A percentile compares a stretch with the other conserved stretches of the same genome.
Evolutionary conservation across 2,329 filamentous ascomycete species (phyloP).

Genomic region (Ophiocordyceps robertsii): DNA sequence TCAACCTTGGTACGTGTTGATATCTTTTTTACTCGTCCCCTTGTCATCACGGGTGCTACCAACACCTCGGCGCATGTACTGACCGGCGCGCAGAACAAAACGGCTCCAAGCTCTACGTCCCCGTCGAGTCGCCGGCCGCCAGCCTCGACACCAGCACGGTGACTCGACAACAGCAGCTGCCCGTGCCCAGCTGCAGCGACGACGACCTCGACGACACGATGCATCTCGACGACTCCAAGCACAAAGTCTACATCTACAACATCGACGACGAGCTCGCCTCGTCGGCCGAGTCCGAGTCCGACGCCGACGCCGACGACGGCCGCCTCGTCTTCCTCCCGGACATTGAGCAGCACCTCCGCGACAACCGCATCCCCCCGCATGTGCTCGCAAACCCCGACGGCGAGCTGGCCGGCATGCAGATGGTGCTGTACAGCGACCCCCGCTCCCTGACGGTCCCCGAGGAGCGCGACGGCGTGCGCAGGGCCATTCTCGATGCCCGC

Average conservation of each 20-base stretch:
- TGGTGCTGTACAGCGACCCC: conserved; percentile 78
- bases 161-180: neutral
- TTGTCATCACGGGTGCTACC: neutral
- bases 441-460: conserved; percentile 61
- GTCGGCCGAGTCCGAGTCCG: conserved; percentile 21
- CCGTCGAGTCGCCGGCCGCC: conserved; percentile 36
- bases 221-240: conserved; percentile 74
- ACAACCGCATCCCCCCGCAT: conserved; percentile 54
- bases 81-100: conserved; percentile 36
- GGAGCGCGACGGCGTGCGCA: conserved; percentile 64
- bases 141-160: conserved; percentile 1
- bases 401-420: conserved; percentile 48
- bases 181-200: conserved; percentile 4
- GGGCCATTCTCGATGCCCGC: conserved; percentile 70
- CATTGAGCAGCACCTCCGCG: conserved; percentile 66
- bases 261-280: conserved; percentile 72
- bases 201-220: conserved; percentile 36
- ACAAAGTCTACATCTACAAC: conserved; percentile 84
- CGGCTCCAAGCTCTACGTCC: conserved; percentile 52
- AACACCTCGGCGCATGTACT: neutral
- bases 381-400: conserved; percentile 45
- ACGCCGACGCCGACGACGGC: conserved; percentile 31
- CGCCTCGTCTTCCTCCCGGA: conserved; percentile 70
- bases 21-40: neutral
- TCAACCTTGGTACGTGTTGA: conserved; percentile 58